Evolutionary conservation across 2,329 filamentous ascomycete species (phyloP).

Genomic region (Emydomyces testavorans): DNA sequence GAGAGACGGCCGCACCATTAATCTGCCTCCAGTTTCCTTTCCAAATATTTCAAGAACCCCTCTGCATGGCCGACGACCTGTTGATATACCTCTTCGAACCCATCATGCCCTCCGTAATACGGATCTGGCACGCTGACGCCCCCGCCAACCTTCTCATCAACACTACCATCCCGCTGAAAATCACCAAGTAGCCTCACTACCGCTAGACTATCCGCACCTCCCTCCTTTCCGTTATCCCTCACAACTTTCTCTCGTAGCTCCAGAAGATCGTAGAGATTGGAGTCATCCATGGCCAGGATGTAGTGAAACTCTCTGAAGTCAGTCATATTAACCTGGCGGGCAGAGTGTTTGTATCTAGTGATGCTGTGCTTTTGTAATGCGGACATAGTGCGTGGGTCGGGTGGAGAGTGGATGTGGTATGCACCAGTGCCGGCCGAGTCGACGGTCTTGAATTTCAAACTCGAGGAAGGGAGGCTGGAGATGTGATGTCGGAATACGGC

Average conservation of each 20-base stretch:
- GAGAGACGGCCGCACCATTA: not conserved
- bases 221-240: slow-evolving; percentile 36
- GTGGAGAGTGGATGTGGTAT: slow-evolving; percentile 66
- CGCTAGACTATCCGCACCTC: slow-evolving; percentile 30
- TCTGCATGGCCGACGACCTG: slow-evolving; percentile 66
- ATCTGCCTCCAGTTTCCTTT: slow-evolving; percentile 20
- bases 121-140: slow-evolving; percentile 72
- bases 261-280: slow-evolving; percentile 62
- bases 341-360: slow-evolving; percentile 61
- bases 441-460: slow-evolving; percentile 48
- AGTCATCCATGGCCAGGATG: slow-evolving; percentile 84
- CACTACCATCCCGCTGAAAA: slow-evolving; percentile 49
- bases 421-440: slow-evolving; percentile 86
- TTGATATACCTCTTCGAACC: slow-evolving; percentile 77
- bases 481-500: slow-evolving; percentile 71
- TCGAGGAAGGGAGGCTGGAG: slow-evolving; percentile 47
- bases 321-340: slow-evolving; percentile 56
- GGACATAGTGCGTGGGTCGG: slow-evolving; percentile 72
- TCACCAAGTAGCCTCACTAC: slow-evolving; percentile 75
- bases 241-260: slow-evolving; percentile 46
- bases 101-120: slow-evolving; percentile 77
- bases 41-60: slow-evolving; percentile 57
- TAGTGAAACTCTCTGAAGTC: slow-evolving; percentile 87
- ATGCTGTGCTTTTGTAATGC: slow-evolving; percentile 67
- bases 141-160: slow-evolving; percentile 28